These are phyloP conservation scores for Sordariomycetes sp. DNA, from an alignment of 2,329 filamentous ascomycete species.

Conservation along the genomic window DNA sequence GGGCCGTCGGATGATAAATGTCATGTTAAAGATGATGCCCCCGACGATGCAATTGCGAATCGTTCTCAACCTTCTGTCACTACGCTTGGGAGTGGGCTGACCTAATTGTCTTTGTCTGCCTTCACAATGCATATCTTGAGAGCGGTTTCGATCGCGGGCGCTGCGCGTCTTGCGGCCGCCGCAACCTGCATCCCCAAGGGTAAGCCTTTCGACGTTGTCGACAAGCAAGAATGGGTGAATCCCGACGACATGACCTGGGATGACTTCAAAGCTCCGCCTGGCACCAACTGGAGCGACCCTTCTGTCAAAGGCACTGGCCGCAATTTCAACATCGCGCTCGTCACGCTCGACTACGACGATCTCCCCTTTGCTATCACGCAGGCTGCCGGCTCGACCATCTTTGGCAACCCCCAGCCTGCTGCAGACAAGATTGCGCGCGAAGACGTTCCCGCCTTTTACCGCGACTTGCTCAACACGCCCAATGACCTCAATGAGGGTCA, in stretches of 20 bases:
- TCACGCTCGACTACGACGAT: constrained; percentile 42
- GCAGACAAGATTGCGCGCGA: constrained; percentile 30
- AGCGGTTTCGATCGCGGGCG: too few relatives aligned
- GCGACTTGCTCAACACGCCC: constrained; percentile 39
- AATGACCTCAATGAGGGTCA: constrained; percentile 38
- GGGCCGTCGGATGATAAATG: too few relatives aligned
- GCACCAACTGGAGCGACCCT: constrained; percentile 37
- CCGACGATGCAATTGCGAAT: too few relatives aligned
- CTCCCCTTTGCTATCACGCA: constrained; percentile 37
- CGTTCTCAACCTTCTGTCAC: too few relatives aligned
- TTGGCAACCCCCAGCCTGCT: constrained; percentile 36
- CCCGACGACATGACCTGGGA: constrained; percentile 44
- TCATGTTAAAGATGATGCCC: too few relatives aligned
- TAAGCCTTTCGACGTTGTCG: constrained; percentile 38
- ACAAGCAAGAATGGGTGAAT: constrained; percentile 42
- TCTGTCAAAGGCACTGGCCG: constrained; percentile 30
- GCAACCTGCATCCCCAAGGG: constrained; percentile 1
- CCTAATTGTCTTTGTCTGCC: too few relatives aligned
- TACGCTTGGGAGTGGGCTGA: too few relatives aligned
- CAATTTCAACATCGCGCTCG: constrained; percentile 47
- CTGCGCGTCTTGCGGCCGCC: background rate
- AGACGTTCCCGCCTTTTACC: constrained; percentile 39
- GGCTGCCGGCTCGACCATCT: constrained; percentile 34
- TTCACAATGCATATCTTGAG: too few relatives aligned
- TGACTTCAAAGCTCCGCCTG: constrained; percentile 35